A percentile compares a stretch with the other conserved stretches of the same genome.
Evolutionary conservation across 2,329 filamentous ascomycete species (phyloP).

Genomic region (Colletotrichum tabaci): DNA sequence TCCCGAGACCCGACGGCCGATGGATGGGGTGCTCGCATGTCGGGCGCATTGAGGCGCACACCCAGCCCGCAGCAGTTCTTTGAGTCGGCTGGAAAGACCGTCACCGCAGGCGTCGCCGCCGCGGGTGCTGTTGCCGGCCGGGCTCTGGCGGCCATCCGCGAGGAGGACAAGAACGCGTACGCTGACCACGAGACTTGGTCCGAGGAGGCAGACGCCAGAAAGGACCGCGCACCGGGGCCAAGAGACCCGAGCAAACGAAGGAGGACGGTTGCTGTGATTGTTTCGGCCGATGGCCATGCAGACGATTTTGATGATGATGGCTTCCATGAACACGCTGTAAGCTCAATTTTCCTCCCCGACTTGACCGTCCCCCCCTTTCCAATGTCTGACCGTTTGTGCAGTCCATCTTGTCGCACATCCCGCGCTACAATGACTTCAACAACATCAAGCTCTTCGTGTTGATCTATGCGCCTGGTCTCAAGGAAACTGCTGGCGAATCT

Average conservation of each 20-base stretch:
- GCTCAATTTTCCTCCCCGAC: conserved; percentile 51
- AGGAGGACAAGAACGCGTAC: conserved; percentile 85
- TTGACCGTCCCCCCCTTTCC: background rate
- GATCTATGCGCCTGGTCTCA: conserved; percentile 88
- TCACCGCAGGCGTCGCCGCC: conserved; percentile 85
- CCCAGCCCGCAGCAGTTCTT: conserved; percentile 92
- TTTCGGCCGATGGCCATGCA: conserved; percentile 81
- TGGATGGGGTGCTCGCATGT: conserved; percentile 83
- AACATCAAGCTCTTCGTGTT: conserved; percentile 86
- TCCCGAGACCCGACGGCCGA: conserved; percentile 52
- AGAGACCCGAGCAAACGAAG: conserved; percentile 64
- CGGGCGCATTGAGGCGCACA: conserved; percentile 84
- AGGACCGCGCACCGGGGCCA: conserved; percentile 58
- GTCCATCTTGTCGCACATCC: conserved; percentile 92
- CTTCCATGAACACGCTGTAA: conserved; percentile 85
- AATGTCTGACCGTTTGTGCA: conserved; percentile 52
- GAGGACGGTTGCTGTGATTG: conserved; percentile 89
- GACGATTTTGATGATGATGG: conserved; percentile 72
- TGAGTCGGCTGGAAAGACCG: conserved; percentile 84
- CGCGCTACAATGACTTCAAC: conserved; percentile 80
- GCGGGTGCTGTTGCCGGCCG: conserved; percentile 87
- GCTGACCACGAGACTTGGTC: conserved; percentile 93
- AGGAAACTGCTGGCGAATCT: conserved; percentile 73
- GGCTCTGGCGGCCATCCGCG: conserved; percentile 85
- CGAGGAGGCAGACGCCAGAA: conserved; percentile 85